Evolutionary conservation across 2,329 filamentous ascomycete genomes (phyloP).

Genomic region (Cladorrhinum sp.): DNA sequence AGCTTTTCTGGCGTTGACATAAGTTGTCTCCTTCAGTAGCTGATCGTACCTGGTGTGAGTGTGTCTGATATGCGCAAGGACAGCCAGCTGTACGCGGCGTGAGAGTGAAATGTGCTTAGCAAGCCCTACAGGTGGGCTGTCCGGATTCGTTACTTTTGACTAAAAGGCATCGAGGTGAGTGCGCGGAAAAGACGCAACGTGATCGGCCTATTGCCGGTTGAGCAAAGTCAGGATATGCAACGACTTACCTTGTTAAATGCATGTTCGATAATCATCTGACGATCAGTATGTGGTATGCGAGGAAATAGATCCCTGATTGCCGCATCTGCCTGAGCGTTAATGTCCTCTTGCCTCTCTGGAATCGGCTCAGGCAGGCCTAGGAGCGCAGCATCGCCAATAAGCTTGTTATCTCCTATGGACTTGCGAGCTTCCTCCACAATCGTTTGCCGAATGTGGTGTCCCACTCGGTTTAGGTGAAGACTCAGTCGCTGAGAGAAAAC

Average conservation of each 20-base stretch:
- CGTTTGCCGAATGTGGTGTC: constrained; percentile 57
- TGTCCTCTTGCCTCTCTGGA: constrained; percentile 56
- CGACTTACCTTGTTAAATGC: constrained; percentile 59
- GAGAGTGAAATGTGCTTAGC: constrained; percentile 55
- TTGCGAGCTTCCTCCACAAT: constrained; percentile 57
- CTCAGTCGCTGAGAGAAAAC: constrained; percentile 40
- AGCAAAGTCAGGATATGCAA: constrained; percentile 2
- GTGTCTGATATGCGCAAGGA: constrained; percentile 64
- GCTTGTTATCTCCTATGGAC: constrained; percentile 28
- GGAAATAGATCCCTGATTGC: constrained; percentile 63
- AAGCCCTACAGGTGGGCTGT: constrained; percentile 57
- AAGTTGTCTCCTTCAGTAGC: constrained; percentile 56
- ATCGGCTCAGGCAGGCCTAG: constrained; percentile 53
- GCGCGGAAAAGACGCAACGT: not conserved
- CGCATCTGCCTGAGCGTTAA: constrained; percentile 60
- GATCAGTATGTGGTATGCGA: constrained; percentile 62
- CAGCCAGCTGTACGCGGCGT: constrained; percentile 62
- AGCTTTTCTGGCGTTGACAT: constrained; percentile 58
- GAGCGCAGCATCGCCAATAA: constrained; percentile 23
- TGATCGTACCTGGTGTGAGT: constrained; percentile 65
- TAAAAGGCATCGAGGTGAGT: constrained; percentile 9
- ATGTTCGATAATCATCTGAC: constrained; percentile 59
- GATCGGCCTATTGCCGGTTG: constrained; percentile 8
- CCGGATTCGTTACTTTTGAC: constrained; percentile 23
- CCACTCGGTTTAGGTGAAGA: constrained; percentile 56